Base-by-base conservation (phyloP, 257 asterid genomes). In the Solanum bukasovii region DNA sequence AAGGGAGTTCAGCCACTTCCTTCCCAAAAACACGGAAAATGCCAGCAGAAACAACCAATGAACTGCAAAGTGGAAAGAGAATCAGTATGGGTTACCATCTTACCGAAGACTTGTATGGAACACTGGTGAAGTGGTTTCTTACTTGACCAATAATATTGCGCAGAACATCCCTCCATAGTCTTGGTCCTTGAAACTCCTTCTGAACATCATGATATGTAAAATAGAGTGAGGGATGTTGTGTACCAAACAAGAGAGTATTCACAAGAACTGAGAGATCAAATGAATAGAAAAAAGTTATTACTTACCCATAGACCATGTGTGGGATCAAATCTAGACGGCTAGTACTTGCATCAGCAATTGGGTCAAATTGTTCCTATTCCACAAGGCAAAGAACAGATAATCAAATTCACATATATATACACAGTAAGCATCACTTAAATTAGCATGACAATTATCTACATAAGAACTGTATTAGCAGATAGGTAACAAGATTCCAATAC, bases 1-100 rank as follows among this genome's bases (percentile, higher is more conserved):
- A 88, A 23, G 99, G 99, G 61, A 95, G 94, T 91, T 97, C 98
- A 2, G 98, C 99, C 35, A 95, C 90, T 89, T 94, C 98, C 91
- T 91, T 91, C 12, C 99, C 98, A 70, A 94, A 95, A 40, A 95
- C 84, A 56, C 99, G 98, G 46, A 97, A 82, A 20, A 94, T 88
- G n/a, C 94, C 99, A 72, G 95, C 97, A 84, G 96, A 94, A 23
- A 95, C 98, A 56, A 97, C 96, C 59, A 12, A 87, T 6, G 96
- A 90, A 89, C 98, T 97, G 93, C 87, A 89, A 35, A 89, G 81
- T 59, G 31, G 73, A 85, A 87, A n/a, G 71, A 38, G 74, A 73
- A 75, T 85, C 71, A 89, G 83, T 67, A 65, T 40, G 67, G 38
- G 18, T 59, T 29, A 70, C 44, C 27, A 31, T 84, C 31, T 52